Evolutionary conservation across 164 flowering plant species (phyloP), one percentile per base, ranked within the genome.

Genomic region (Liriodendron chinense): DNA sequence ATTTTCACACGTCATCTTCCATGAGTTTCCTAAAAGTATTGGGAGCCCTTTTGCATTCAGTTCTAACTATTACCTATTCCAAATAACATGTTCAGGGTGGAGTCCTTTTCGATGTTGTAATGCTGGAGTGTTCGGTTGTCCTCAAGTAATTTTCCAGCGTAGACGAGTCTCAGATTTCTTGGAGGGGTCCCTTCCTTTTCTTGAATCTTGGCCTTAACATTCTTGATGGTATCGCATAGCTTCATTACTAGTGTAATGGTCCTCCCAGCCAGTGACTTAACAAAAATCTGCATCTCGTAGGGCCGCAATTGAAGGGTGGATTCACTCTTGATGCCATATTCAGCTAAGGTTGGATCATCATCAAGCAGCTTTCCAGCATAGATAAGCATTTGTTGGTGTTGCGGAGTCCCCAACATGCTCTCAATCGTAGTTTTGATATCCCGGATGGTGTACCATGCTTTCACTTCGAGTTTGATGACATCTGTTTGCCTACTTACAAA

Each of bases 371-470:
- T 72, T 67, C 82, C 83, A 3, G 20, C 71, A 66, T 48, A 80
- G 67, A 59, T 43, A 22, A 83, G 57, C 20, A 4, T n/a, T 24
- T 53, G 43, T 50, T 53, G 28, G 8, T 34, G 26, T 7, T 18
- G 71, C 3, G 77, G 49, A 43, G 18, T 23, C 24, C 76, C 79
- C 21, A 47, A 8, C 74, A 73, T 73, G 74, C 78, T 76, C 72
- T 63, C 76, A 68, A 81, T 69, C 43, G 76, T 74, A 25, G 63
- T 68, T 69, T 82, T 84, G 57, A 84, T 72, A 34, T 76, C 74
- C 34, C 49, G 13, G 23, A 80, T 59, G 14, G 82, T 75, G 53
- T 69, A 48, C 74, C 63, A 59, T 8, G 18, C 7, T 26, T 75
- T 75, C 7, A 75, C 79, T 69, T 74, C 61, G 26, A 80, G 62